Evolutionary conservation across 1,139 yeast genomes (phyloP).

Genomic region (Debaryomycetaceae sp.): DNA sequence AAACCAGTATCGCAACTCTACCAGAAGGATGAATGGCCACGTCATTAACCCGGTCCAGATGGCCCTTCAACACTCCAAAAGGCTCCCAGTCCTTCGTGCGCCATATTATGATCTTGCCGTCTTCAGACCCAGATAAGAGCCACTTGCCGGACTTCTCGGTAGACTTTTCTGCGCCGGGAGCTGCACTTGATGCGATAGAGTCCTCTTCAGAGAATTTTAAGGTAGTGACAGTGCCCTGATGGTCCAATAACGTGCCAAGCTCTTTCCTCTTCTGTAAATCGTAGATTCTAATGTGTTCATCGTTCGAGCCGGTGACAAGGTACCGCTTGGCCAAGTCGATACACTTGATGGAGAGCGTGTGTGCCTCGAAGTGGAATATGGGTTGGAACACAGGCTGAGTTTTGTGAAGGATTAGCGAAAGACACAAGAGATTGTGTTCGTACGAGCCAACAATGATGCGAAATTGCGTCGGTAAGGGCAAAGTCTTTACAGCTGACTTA

Average conservation of each 20-base stretch:
- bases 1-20: constrained; percentile 83
- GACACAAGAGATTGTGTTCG: constrained; percentile 86
- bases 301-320: constrained; percentile 91
- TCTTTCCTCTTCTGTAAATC: constrained; percentile 94
- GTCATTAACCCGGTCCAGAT: constrained; percentile 71
- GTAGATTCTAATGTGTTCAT: constrained; percentile 90
- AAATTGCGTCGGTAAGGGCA: constrained; percentile 34
- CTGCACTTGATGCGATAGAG: constrained; percentile 12
- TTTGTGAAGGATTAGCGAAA: constrained; percentile 57
- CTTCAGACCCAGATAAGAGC: constrained; percentile 88
- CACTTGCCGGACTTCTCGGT: constrained; percentile 62
- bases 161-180: constrained; percentile 6
- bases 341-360: constrained; percentile 79
- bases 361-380: constrained; percentile 93
- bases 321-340: constrained; percentile 81
- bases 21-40: constrained; percentile 91
- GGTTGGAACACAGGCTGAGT: constrained; percentile 73
- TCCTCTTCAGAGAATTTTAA: constrained; percentile 62
- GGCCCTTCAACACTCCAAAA: constrained; percentile 85
- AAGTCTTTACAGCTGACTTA: background rate
- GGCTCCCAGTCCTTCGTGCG: constrained; percentile 96
- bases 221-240: constrained; percentile 82
- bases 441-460: constrained; percentile 91
- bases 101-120: constrained; percentile 89
- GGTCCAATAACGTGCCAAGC: constrained; percentile 84